These are phyloP conservation scores for Wallacemonas collosoma DNA, from an alignment of 208 protist species.

Conservation along the genomic window DNA sequence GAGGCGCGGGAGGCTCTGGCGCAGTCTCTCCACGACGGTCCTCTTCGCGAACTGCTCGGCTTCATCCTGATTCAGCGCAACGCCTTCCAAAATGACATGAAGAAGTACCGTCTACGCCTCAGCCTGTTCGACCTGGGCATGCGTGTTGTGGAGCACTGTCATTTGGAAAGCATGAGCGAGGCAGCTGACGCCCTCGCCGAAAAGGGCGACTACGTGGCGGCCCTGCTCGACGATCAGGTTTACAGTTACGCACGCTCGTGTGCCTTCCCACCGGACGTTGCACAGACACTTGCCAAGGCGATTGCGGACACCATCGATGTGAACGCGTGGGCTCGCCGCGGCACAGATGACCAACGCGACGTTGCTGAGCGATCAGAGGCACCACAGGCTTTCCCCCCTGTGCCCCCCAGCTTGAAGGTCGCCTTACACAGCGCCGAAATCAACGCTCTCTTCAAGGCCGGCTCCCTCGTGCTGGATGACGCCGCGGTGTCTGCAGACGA, in stretches of 20 bases:
- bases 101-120: slow-evolving; percentile 80
- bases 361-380: background rate
- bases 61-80: slow-evolving; percentile 82
- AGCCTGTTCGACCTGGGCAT: slow-evolving; percentile 82
- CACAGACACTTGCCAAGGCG: slow-evolving; percentile 55
- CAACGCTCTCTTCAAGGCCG: slow-evolving; percentile 40
- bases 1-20: slow-evolving; percentile 18
- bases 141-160: slow-evolving; percentile 87
- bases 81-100: slow-evolving; percentile 88
- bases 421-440: slow-evolving; percentile 36
- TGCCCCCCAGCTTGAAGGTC: slow-evolving; percentile 28
- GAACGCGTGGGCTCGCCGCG: slow-evolving; percentile 39
- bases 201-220: slow-evolving; percentile 33
- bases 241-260: slow-evolving; percentile 83
- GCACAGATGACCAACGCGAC: background rate
- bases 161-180: slow-evolving; percentile 78
- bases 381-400: background rate
- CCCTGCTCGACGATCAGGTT: slow-evolving; percentile 71
- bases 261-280: slow-evolving; percentile 53
- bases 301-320: slow-evolving; percentile 79
- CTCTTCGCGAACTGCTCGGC: slow-evolving; percentile 68
- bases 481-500: background rate
- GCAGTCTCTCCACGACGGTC: slow-evolving; percentile 42
- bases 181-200: slow-evolving; percentile 49
- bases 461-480: slow-evolving; percentile 32